These are phyloP conservation scores for Fusarium gaditjirri DNA, from an alignment of 2,329 filamentous ascomycete species.

Conservation along the genomic window DNA sequence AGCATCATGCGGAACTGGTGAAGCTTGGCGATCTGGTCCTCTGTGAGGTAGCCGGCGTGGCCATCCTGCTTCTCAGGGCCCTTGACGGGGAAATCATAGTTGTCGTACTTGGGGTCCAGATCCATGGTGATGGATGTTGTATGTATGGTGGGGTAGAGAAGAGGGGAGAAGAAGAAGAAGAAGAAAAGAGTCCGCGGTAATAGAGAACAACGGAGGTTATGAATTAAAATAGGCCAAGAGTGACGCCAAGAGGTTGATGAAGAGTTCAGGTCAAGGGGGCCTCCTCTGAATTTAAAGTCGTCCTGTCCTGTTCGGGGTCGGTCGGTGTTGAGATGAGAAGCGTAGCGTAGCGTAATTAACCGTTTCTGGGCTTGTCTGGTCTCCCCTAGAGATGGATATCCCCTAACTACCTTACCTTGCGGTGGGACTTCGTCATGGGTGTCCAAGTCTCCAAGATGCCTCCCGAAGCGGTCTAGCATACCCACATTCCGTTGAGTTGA, in stretches of 20 bases:
- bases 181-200: slow-evolving; percentile 14
- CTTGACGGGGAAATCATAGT: slow-evolving; percentile 91
- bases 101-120: slow-evolving; percentile 88
- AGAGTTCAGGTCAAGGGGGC: slow-evolving; percentile 34
- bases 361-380: slow-evolving; percentile 37
- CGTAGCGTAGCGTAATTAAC: slow-evolving; percentile 43
- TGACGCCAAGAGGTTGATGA: slow-evolving; percentile 17
- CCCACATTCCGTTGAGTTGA: slow-evolving; percentile 26
- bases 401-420: not conserved
- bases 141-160: slow-evolving; percentile 39
- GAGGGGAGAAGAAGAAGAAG: not conserved
- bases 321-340: slow-evolving; percentile 32
- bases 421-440: slow-evolving; percentile 48
- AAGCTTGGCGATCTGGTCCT: slow-evolving; percentile 89
- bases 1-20: slow-evolving; percentile 85
- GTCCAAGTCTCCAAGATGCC: slow-evolving; percentile 28
- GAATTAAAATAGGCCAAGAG: slow-evolving; percentile 5
- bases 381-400: slow-evolving; percentile 44
- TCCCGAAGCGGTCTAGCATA: slow-evolving; percentile 42
- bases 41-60: slow-evolving; percentile 88
- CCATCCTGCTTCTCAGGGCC: slow-evolving; percentile 76
- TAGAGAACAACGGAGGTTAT: slow-evolving; percentile 6
- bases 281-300: slow-evolving; percentile 29
- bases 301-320: slow-evolving; percentile 6
- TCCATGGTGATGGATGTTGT: slow-evolving; percentile 56